Evolutionary conservation across 73 alveolate genomes (phyloP).

Genomic region (Symbiodinium pilosum): DNA sequence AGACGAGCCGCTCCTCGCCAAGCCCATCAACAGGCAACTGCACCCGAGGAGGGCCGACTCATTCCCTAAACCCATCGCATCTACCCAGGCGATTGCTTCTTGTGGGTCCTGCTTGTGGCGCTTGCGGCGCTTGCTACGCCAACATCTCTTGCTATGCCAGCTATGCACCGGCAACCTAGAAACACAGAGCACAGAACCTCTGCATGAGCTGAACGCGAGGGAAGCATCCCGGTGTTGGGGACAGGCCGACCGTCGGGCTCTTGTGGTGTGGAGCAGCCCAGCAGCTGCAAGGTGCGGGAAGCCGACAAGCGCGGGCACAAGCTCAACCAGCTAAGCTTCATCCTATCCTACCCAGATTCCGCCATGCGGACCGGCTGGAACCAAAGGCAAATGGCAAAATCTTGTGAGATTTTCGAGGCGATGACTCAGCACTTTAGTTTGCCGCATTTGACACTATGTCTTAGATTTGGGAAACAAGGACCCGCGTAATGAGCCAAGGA

Average conservation of each 20-base stretch:
- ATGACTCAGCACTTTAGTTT: neutral
- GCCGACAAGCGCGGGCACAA: neutral
- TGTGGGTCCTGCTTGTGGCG: neutral
- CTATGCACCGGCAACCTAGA: neutral
- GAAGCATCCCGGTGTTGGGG: neutral
- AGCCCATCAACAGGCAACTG: neutral
- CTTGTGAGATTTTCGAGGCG: neutral
- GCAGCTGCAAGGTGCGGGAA: neutral
- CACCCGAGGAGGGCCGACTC: conserved; percentile 10
- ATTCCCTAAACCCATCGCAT: neutral
- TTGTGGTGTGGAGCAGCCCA: neutral
- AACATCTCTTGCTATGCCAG: neutral
- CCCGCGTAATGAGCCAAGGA: neutral
- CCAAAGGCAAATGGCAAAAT: neutral
- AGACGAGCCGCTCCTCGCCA: neutral
- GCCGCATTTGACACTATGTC: neutral
- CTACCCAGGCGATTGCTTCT: neutral
- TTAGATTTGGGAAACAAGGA: neutral
- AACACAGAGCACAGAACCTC: neutral
- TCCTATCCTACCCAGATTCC: neutral
- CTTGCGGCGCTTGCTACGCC: neutral
- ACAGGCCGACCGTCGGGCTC: neutral
- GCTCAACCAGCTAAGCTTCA: neutral
- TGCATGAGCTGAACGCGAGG: neutral
- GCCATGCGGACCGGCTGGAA: neutral